phyloP scores from a whole-genome alignment of 202 grass and related monocot species.

The Panicum virgatum region DNA sequence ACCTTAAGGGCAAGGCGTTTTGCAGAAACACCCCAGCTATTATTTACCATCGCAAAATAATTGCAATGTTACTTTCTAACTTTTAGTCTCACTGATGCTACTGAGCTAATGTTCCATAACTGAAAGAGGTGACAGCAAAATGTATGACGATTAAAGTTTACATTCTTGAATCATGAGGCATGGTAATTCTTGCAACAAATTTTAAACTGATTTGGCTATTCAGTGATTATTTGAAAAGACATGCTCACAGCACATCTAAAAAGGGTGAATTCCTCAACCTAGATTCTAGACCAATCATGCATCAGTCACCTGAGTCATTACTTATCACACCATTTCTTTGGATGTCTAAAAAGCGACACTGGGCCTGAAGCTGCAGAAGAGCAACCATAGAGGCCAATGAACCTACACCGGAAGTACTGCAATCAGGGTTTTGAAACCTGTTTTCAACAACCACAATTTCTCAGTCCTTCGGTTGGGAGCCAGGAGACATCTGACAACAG shows the following conservation, averaged over 20 bases:
- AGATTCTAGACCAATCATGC: slow-evolving; percentile 12
- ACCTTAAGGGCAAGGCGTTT: neutral
- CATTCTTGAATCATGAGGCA: slow-evolving; percentile 6
- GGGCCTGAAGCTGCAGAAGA: neutral
- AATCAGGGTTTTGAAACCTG: neutral
- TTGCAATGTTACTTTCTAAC: slow-evolving; percentile 4
- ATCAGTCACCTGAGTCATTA: slow-evolving; percentile 20
- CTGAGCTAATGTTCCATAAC: neutral
- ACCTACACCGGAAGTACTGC: neutral
- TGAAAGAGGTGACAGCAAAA: neutral
- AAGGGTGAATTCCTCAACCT: slow-evolving; percentile 16
- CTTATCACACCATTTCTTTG: slow-evolving; percentile 15
- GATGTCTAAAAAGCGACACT: neutral
- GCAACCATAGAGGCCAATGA: slow-evolving; percentile 11
- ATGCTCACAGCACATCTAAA: slow-evolving; percentile 1
- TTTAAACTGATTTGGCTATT: slow-evolving; percentile 38
- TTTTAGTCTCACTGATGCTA: neutral
- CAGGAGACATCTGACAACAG: neutral
- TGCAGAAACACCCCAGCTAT: neutral
- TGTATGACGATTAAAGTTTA: neutral
- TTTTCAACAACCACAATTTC: slow-evolving; percentile 7
- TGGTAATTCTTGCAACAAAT: slow-evolving; percentile 5
- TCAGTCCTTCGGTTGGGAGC: neutral
- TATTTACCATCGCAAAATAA: neutral
- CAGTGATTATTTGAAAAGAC: slow-evolving; percentile 1